Percentiles rank a stretch among this genome's conserved stretches.
phyloP scores from a whole-genome alignment of 768 basidiomycete genomes.

The Dioszegia hungarica region DNA sequence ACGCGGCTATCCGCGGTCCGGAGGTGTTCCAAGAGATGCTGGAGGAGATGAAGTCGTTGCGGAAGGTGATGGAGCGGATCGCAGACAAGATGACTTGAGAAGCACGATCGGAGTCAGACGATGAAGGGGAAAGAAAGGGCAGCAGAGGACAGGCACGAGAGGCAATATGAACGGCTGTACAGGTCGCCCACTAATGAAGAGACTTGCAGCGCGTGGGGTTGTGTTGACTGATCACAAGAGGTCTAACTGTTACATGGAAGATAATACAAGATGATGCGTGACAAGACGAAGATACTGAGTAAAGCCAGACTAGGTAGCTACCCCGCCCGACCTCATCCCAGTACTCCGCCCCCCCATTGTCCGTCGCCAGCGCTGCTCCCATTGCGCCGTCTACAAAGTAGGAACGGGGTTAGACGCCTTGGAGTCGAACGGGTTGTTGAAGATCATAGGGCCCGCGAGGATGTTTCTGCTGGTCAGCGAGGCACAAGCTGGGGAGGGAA shows the following conservation, averaged over 20 bases:
- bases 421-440: constrained; percentile 42
- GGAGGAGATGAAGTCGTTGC: background rate
- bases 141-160: too few species aligned
- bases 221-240: too few species aligned
- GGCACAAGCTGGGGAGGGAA: background rate
- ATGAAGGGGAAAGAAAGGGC: too few species aligned
- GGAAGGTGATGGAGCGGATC: background rate
- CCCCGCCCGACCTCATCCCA: background rate
- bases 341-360: background rate
- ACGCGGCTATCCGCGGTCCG: background rate
- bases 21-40: background rate
- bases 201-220: too few species aligned
- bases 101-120: too few species aligned
- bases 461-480: constrained; percentile 46
- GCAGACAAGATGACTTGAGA: background rate
- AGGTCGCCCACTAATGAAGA: too few species aligned
- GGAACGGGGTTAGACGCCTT: constrained; percentile 37
- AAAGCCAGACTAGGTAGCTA: too few species aligned
- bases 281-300: too few species aligned
- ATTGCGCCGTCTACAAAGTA: constrained; percentile 26
- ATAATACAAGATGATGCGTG: too few species aligned
- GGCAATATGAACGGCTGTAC: too few species aligned
- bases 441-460: constrained; percentile 59
- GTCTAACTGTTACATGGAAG: too few species aligned
- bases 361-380: background rate